A percentile compares a stretch with the other conserved stretches of the same genome.
These are phyloP conservation scores for Hypoxylon sp. DNA, from an alignment of 2,329 filamentous ascomycete species.

Conservation along the genomic window DNA sequence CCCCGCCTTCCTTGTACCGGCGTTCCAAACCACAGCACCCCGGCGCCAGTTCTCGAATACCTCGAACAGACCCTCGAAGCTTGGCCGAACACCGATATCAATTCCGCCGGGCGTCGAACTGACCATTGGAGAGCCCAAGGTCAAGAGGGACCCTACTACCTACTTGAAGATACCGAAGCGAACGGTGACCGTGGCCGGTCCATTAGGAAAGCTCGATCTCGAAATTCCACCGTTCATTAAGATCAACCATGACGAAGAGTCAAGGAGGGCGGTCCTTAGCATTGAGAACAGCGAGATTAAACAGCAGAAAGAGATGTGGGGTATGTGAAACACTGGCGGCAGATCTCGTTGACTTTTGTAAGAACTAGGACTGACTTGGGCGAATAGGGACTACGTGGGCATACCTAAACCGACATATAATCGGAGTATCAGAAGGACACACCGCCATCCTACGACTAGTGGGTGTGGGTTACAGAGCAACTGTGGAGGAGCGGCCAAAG, in stretches of 20 bases:
- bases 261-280: slow-evolving; percentile 75
- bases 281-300: slow-evolving; percentile 78
- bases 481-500: slow-evolving; percentile 81
- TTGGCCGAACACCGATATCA: slow-evolving; percentile 84
- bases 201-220: slow-evolving; percentile 83
- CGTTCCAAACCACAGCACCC: slow-evolving; percentile 66
- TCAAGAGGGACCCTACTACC: slow-evolving; percentile 69
- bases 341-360: background rate
- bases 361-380: slow-evolving; percentile 45
- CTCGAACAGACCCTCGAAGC: slow-evolving; percentile 78
- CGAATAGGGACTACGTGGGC: slow-evolving; percentile 85
- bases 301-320: slow-evolving; percentile 96
- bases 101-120: slow-evolving; percentile 89
- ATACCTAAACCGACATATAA: slow-evolving; percentile 90
- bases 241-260: slow-evolving; percentile 75
- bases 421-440: slow-evolving; percentile 96
- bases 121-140: slow-evolving; percentile 73
- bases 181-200: slow-evolving; percentile 83
- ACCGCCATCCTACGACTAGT: slow-evolving; percentile 92
- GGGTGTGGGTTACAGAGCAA: slow-evolving; percentile 94
- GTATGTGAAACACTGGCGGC: slow-evolving; percentile 63
- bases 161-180: slow-evolving; percentile 74
- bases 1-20: slow-evolving; percentile 80
- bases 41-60: slow-evolving; percentile 80
- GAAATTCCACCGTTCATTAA: slow-evolving; percentile 84